Conservation (phyloP, 2,329 filamentous ascomycete genomes). For the Sporothrix brasiliensis region DNA sequence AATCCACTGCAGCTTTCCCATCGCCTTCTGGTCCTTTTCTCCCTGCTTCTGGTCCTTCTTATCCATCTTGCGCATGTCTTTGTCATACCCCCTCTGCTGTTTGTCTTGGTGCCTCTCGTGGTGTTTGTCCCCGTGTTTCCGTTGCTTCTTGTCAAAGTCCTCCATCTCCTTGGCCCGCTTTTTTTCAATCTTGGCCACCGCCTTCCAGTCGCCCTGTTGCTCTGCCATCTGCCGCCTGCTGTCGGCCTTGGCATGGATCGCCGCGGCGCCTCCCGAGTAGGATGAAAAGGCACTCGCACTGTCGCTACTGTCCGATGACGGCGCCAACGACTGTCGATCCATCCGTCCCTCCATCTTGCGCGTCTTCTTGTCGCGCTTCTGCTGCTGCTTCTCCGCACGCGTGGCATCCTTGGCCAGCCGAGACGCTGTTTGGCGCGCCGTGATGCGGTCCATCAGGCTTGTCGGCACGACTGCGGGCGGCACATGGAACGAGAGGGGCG, state of each 20-base stretch:
- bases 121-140: neutral
- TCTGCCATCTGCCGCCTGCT: neutral
- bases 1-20: constrained; percentile 6
- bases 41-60: constrained; percentile 2
- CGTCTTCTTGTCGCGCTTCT: neutral
- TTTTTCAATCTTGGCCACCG: constrained; percentile 16
- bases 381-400: neutral
- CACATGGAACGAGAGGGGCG: neutral
- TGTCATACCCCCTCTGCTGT: neutral
- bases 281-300: neutral
- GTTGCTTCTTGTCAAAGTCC: neutral
- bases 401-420: neutral
- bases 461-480: neutral
- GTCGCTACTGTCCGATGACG: neutral
- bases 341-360: neutral
- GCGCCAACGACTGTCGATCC: neutral
- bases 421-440: neutral
- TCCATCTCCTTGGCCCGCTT: constrained; percentile 7
- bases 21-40: neutral
- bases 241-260: constrained; percentile 2
- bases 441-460: constrained; percentile 7
- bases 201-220: neutral
- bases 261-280: neutral
- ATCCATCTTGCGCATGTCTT: neutral
- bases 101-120: neutral